Conservation (phyloP, 805 yeast species). For the Sungouiozyma intestinalis region DNA sequence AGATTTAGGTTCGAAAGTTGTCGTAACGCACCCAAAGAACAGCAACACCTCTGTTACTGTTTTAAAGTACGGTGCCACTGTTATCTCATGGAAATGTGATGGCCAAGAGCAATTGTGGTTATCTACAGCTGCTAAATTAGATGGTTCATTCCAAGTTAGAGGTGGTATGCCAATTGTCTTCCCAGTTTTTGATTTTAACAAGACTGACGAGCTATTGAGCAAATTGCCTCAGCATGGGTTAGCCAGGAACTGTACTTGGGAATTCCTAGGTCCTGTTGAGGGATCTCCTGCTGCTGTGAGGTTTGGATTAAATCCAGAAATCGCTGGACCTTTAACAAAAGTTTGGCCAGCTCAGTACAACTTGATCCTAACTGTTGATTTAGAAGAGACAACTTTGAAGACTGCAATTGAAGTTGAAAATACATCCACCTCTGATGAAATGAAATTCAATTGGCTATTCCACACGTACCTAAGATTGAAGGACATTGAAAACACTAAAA, state of each 20-base stretch:
- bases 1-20: conserved; percentile 50
- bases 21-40: conserved; percentile 42
- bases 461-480: conserved; percentile 72
- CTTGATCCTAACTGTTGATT: conserved; percentile 51
- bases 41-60: conserved; percentile 49
- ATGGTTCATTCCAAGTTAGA: conserved; percentile 88
- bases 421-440: conserved; percentile 39
- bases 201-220: conserved; percentile 44
- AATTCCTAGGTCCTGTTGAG: conserved; percentile 73
- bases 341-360: conserved; percentile 58
- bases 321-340: conserved; percentile 58
- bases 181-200: conserved; percentile 75
- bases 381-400: conserved; percentile 44
- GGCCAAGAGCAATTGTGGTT: conserved; percentile 77
- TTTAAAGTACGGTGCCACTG: conserved; percentile 78
- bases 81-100: conserved; percentile 62
- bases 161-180: conserved; percentile 95
- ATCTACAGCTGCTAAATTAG: conserved; percentile 62
- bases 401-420: conserved; percentile 69
- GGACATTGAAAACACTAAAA: conserved; percentile 66
- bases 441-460: conserved; percentile 86
- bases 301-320: conserved; percentile 81
- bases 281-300: conserved; percentile 67
- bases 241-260: conserved; percentile 84
- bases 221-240: conserved; percentile 89